A percentile compares a stretch with the other conserved stretches of the same genome.
These are phyloP conservation scores for Xylogone sp. DNA, from an alignment of 2,329 filamentous ascomycete species.

Conservation along the genomic window DNA sequence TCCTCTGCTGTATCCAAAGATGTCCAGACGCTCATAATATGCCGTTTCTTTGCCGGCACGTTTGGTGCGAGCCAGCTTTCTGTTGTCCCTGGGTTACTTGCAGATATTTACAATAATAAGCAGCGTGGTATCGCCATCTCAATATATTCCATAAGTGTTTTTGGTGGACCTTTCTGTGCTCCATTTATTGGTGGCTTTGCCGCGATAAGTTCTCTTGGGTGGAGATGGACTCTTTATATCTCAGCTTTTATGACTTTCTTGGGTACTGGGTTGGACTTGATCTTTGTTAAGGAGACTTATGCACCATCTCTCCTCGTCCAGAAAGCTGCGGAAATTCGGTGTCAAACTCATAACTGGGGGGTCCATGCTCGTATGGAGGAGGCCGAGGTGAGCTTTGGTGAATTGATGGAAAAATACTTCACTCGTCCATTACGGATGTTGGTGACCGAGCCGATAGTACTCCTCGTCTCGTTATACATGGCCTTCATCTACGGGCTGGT, in stretches of 20 bases:
- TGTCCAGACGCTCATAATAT: conserved; percentile 57
- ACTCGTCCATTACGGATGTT: conserved; percentile 49
- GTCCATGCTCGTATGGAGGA: not conserved
- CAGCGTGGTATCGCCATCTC: not conserved
- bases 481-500: conserved; percentile 58
- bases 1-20: conserved; percentile 50
- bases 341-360: not conserved
- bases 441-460: conserved; percentile 54
- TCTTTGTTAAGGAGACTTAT: conserved; percentile 62
- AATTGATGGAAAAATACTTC: conserved; percentile 33
- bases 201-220: conserved; percentile 40
- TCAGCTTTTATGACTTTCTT: conserved; percentile 56
- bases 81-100: conserved; percentile 20
- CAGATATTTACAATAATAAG: conserved; percentile 11
- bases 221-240: conserved; percentile 45
- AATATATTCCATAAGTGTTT: not conserved
- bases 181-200: conserved; percentile 48
- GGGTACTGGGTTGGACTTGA: conserved; percentile 27
- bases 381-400: not conserved
- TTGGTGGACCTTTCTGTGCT: not conserved
- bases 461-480: conserved; percentile 58
- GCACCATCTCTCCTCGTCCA: conserved; percentile 36
- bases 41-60: conserved; percentile 62
- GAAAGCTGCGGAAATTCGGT: not conserved
- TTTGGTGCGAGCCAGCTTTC: conserved; percentile 47